These are phyloP conservation scores for Fraxinus americana DNA, from an alignment of 257 asterid genomes.

Conservation along the genomic window DNA sequence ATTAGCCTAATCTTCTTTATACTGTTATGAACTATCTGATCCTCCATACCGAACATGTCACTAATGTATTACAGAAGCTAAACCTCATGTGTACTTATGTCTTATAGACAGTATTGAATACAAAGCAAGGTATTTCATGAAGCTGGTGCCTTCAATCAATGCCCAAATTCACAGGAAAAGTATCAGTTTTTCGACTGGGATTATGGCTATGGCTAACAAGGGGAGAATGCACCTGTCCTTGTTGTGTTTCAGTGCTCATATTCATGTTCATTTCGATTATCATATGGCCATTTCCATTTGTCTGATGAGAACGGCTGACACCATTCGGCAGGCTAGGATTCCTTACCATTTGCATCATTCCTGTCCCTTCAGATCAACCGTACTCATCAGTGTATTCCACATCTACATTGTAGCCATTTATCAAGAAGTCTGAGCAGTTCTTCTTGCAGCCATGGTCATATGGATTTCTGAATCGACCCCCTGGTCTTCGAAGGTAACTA, in stretches of 20 bases:
- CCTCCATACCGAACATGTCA: too few species aligned
- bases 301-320: constrained; percentile 50
- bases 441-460: constrained; percentile 83
- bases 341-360: constrained; percentile 59
- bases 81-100: too few species aligned
- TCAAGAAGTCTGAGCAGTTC: constrained; percentile 89
- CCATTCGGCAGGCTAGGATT: constrained; percentile 51
- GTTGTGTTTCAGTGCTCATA: constrained; percentile 43
- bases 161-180: constrained; percentile 76
- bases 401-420: constrained; percentile 80
- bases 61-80: too few species aligned
- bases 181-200: constrained; percentile 40
- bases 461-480: constrained; percentile 80
- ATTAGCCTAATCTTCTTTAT: too few species aligned
- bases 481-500: constrained; percentile 78
- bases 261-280: constrained; percentile 49
- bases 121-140: too few species aligned
- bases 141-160: constrained; percentile 53
- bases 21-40: too few species aligned
- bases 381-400: constrained; percentile 46
- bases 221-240: constrained; percentile 64
- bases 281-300: constrained; percentile 60
- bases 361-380: constrained; percentile 56
- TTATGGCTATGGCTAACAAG: constrained; percentile 52
- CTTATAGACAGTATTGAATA: too few species aligned